Evolutionary conservation across 805 yeast genomes (phyloP).

Genomic region (Lachancea mirantina): DNA sequence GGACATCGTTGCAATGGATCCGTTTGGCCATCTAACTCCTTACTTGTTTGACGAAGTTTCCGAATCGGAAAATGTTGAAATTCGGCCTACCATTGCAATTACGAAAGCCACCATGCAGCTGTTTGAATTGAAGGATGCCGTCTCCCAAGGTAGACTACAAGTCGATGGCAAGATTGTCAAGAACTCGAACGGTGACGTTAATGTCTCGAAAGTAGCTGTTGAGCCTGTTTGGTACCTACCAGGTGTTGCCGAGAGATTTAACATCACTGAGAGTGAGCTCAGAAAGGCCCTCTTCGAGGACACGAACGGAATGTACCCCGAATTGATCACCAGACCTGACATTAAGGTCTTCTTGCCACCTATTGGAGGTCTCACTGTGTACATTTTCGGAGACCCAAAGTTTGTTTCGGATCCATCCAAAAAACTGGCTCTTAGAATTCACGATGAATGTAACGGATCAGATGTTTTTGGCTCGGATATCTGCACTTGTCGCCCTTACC

Average conservation of each 20-base stretch:
- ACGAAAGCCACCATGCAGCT: conserved; percentile 61
- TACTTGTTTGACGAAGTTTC: conserved; percentile 44
- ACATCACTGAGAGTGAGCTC: conserved; percentile 47
- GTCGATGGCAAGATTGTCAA: conserved; percentile 58
- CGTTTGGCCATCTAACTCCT: conserved; percentile 61
- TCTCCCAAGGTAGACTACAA: conserved; percentile 42
- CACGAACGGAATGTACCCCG: conserved; percentile 68
- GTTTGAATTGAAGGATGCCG: conserved; percentile 51
- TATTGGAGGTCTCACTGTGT: conserved; percentile 61
- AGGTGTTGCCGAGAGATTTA: conserved; percentile 58
- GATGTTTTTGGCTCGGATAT: conserved; percentile 65
- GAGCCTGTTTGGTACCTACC: conserved; percentile 70
- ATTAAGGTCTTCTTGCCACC: conserved; percentile 61
- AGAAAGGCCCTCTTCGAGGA: conserved; percentile 59
- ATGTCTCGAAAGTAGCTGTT: conserved; percentile 56
- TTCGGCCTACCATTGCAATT: conserved; percentile 59
- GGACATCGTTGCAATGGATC: conserved; percentile 60
- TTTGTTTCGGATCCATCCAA: conserved; percentile 44
- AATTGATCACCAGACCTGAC: conserved; percentile 59
- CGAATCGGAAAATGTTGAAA: conserved; percentile 43
- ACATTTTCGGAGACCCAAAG: conserved; percentile 57
- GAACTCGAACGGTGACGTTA: conserved; percentile 53
- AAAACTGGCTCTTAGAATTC: conserved; percentile 52
- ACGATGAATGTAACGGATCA: conserved; percentile 65
- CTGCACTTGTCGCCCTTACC: conserved; percentile 63